Evolutionary conservation across 2,329 filamentous ascomycete genomes (phyloP).

Genomic region (Didymella sp.): DNA sequence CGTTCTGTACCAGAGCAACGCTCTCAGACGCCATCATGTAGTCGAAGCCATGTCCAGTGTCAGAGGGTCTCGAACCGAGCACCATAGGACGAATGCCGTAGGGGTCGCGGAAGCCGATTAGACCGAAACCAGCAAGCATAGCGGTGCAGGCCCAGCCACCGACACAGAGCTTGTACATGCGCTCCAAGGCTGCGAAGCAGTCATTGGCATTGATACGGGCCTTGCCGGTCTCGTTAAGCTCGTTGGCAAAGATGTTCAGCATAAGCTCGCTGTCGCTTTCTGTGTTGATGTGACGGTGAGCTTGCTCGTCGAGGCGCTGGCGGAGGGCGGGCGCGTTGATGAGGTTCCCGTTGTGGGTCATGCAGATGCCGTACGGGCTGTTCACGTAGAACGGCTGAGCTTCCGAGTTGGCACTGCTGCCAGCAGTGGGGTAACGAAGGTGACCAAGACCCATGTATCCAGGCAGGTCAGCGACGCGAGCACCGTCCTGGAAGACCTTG

Average conservation of each 20-base stretch:
- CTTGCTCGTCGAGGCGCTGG: conserved; percentile 75
- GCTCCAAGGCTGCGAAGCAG: conserved; percentile 73
- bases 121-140: conserved; percentile 83
- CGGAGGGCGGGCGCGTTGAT: conserved; percentile 78
- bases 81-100: conserved; percentile 85
- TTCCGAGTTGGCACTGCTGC: conserved; percentile 82
- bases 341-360: conserved; percentile 87
- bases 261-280: conserved; percentile 88
- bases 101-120: conserved; percentile 79
- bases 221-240: conserved; percentile 81
- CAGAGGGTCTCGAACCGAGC: conserved; percentile 75
- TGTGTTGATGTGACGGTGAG: conserved; percentile 87
- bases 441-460: conserved; percentile 89
- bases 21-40: conserved; percentile 94
- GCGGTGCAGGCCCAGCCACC: conserved; percentile 82
- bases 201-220: conserved; percentile 79
- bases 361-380: conserved; percentile 78
- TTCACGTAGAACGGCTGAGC: conserved; percentile 95
- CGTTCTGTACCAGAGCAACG: conserved; percentile 80
- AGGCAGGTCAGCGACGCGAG: conserved; percentile 74
- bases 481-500: conserved; percentile 83
- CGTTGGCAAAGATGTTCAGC: conserved; percentile 86
- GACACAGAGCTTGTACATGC: conserved; percentile 75
- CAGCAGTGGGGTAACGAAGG: conserved; percentile 87
- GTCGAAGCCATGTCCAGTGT: conserved; percentile 71